These are phyloP conservation scores for Xylaria polymorpha DNA, from an alignment of 2,329 filamentous ascomycete genomes.

Conservation along the genomic window DNA sequence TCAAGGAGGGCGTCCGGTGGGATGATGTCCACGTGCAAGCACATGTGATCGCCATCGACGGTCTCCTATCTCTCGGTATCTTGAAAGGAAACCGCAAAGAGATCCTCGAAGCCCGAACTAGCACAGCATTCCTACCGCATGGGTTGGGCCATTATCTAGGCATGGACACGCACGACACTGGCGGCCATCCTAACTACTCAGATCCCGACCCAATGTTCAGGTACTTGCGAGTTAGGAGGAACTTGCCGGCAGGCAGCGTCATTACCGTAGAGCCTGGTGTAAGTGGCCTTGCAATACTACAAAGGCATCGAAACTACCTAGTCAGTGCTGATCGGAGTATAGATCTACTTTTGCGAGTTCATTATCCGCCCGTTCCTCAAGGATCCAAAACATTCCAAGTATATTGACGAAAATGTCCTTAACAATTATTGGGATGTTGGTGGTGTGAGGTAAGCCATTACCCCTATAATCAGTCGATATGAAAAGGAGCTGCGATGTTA, in stretches of 20 bases:
- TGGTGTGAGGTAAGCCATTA: slow-evolving; percentile 69
- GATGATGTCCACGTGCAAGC: slow-evolving; percentile 84
- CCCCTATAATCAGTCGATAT: background rate
- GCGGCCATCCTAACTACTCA: slow-evolving; percentile 79
- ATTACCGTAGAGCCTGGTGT: slow-evolving; percentile 95
- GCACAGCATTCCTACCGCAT: slow-evolving; percentile 90
- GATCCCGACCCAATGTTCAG: slow-evolving; percentile 88
- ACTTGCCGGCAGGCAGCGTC: slow-evolving; percentile 80
- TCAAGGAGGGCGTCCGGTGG: slow-evolving; percentile 81
- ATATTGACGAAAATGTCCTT: slow-evolving; percentile 79
- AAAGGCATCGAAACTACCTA: background rate
- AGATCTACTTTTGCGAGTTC: slow-evolving; percentile 91
- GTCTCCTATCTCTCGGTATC: slow-evolving; percentile 80
- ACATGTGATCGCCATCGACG: slow-evolving; percentile 84
- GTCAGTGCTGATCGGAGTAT: slow-evolving; percentile 29
- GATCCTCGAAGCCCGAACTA: slow-evolving; percentile 82
- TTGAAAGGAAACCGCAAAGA: slow-evolving; percentile 75
- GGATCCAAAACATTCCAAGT: slow-evolving; percentile 77
- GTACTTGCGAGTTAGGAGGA: slow-evolving; percentile 83
- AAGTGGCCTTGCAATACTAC: slow-evolving; percentile 36
- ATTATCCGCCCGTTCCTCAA: slow-evolving; percentile 85
- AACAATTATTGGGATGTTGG: slow-evolving; percentile 86
- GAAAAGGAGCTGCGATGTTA: background rate
- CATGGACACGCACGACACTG: slow-evolving; percentile 91
- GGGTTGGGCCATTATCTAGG: slow-evolving; percentile 91